phyloP scores from a whole-genome alignment of 306 rosid species.

The Vigna hirtella region DNA sequence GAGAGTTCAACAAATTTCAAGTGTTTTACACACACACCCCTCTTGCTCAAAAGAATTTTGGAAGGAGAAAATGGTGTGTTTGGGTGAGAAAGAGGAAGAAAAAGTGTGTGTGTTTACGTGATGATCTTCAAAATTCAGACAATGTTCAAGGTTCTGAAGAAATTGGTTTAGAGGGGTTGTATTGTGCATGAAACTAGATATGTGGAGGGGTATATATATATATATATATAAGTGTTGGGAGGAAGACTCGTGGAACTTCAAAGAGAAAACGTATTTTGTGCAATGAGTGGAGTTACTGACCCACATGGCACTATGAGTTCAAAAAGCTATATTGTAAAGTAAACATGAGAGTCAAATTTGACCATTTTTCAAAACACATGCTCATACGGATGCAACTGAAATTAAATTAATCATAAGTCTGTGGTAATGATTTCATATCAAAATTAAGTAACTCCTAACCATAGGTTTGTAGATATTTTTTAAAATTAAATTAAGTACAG shows the following conservation, averaged over 20 bases:
- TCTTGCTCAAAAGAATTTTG: too few relatives aligned
- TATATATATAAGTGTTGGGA: not conserved
- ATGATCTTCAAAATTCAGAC: not conserved
- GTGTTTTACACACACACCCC: not conserved
- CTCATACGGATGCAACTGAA: not conserved
- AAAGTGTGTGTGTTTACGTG: not conserved
- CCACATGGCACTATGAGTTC: slow-evolving; percentile 22
- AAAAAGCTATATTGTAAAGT: not conserved
- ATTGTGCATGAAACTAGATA: not conserved
- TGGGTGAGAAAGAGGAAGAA: not conserved
- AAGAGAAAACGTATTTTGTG: not conserved
- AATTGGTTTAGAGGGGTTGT: not conserved
- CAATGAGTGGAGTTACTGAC: not conserved
- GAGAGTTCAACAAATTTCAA: not conserved
- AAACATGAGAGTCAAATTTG: slow-evolving; percentile 6
- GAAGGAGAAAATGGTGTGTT: not conserved
- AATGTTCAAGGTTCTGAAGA: not conserved
- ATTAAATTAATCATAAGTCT: not conserved
- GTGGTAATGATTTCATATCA: not conserved
- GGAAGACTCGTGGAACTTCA: not conserved
- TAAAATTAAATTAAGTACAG: too few relatives aligned
- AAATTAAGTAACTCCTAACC: not conserved
- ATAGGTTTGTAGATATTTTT: too few relatives aligned
- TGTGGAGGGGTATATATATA: not conserved
- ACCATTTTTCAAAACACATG: not conserved